phyloP scores from a whole-genome alignment of 116 monocot genomes.

The Cymodocea nodosa region DNA sequence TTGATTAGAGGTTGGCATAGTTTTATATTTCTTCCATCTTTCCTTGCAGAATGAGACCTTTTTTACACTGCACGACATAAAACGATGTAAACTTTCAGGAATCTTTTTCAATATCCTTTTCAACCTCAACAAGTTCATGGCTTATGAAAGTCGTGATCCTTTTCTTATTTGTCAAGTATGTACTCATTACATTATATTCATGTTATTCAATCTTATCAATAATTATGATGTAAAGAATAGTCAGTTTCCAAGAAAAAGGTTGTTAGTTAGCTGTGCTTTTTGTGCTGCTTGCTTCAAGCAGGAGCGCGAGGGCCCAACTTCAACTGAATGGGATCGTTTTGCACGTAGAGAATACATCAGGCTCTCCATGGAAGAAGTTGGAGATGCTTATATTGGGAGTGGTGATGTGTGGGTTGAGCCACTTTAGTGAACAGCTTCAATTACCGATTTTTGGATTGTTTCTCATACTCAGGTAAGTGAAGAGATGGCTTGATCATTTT shows the following conservation, averaged over 20 bases:
- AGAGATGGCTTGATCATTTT: not conserved
- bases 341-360: slow-evolving; percentile 63
- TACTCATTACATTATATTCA: not conserved
- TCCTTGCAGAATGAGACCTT: slow-evolving; percentile 40
- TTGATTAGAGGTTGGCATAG: too few relatives aligned
- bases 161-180: slow-evolving; percentile 77
- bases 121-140: slow-evolving; percentile 83
- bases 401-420: slow-evolving; percentile 83
- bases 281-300: not conserved
- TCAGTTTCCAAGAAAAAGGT: too few relatives aligned
- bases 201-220: too few relatives aligned
- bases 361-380: slow-evolving; percentile 72
- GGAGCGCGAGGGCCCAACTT: slow-evolving; percentile 22
- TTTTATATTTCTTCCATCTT: too few relatives aligned
- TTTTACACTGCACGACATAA: slow-evolving; percentile 55
- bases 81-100: slow-evolving; percentile 64
- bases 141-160: slow-evolving; percentile 85
- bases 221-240: too few relatives aligned
- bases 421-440: slow-evolving; percentile 23
- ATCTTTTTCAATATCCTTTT: slow-evolving; percentile 78
- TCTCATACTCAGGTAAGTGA: slow-evolving; percentile 5
- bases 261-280: too few relatives aligned
- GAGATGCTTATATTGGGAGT: slow-evolving; percentile 75
- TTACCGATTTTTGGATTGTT: not conserved
- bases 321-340: slow-evolving; percentile 87